Percentiles rank a stretch among this genome's conserved stretches.
Evolutionary conservation across 345 rosid genomes (phyloP).

Genomic region (Limnanthes douglasii): DNA sequence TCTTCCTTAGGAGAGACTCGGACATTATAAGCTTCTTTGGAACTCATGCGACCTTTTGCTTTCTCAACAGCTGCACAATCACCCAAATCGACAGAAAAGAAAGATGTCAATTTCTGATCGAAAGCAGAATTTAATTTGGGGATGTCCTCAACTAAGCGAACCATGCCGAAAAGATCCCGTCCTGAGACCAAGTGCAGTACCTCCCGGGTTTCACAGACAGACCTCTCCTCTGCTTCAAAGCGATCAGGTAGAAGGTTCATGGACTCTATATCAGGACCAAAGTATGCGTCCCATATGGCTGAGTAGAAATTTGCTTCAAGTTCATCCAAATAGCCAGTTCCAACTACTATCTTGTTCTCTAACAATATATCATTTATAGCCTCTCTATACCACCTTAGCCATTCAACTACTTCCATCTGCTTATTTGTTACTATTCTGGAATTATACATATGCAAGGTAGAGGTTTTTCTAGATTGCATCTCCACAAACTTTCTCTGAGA

Average conservation of each 20-base stretch:
- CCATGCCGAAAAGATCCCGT: constrained; percentile 83
- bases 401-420: constrained; percentile 88
- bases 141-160: constrained; percentile 35
- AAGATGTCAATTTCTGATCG: constrained; percentile 25
- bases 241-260: constrained; percentile 74
- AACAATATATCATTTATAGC: constrained; percentile 58
- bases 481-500: constrained; percentile 40
- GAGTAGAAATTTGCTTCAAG: constrained; percentile 84
- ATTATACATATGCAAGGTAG: constrained; percentile 21
- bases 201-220: constrained; percentile 54
- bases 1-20: constrained; percentile 15
- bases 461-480: constrained; percentile 25
- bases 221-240: constrained; percentile 97
- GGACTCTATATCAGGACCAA: constrained; percentile 74
- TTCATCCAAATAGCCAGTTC: constrained; percentile 52
- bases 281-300: constrained; percentile 62
- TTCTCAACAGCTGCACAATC: constrained; percentile 14
- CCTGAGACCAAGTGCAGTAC: constrained; percentile 92
- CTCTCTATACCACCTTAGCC: constrained; percentile 81
- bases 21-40: constrained; percentile 12
- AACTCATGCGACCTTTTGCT: constrained; percentile 6
- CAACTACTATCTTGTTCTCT: constrained; percentile 52
- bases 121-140: constrained; percentile 33
- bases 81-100: constrained; percentile 15
- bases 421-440: constrained; percentile 17